Conservation (phyloP, 73 alveolate species). For the Diophrys sp. region DNA sequence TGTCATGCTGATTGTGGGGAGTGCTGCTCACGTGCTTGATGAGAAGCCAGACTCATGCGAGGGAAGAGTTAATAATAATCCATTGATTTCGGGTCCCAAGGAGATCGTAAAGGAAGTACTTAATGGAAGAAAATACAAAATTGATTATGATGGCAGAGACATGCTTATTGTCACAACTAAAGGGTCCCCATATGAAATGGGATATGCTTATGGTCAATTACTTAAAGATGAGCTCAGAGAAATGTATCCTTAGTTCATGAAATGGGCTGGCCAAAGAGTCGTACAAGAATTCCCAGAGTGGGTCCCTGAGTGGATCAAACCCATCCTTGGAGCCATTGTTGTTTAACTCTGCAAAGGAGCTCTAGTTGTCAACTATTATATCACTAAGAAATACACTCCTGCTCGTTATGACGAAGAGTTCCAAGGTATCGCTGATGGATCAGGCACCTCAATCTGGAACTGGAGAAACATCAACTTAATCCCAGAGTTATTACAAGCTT, state of each 20-base stretch:
- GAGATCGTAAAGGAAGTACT: neutral
- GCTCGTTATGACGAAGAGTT: conserved; percentile 12
- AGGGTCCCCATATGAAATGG: conserved; percentile 12
- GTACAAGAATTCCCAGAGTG: neutral
- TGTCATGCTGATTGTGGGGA: neutral
- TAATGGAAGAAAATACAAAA: neutral
- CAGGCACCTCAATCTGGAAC: conserved; percentile 16
- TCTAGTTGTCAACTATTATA: neutral
- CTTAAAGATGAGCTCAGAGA: conserved; percentile 2
- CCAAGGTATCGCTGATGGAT: conserved; percentile 27
- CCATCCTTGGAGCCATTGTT: neutral
- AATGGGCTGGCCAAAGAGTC: neutral
- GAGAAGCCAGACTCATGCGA: neutral
- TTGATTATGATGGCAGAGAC: neutral
- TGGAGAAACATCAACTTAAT: conserved; percentile 7
- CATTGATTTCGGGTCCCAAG: neutral
- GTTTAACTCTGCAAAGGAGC: neutral
- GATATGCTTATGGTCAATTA: neutral
- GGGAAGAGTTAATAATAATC: neutral
- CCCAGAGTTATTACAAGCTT: conserved; percentile 27
- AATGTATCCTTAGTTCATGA: neutral
- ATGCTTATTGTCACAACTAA: neutral
- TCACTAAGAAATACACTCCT: conserved; percentile 11
- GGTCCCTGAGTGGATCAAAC: neutral
- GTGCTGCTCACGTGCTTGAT: neutral